Evolutionary conservation across 768 basidiomycete species (phyloP).

Genomic region (Tylopilus rubrobrunneus): DNA sequence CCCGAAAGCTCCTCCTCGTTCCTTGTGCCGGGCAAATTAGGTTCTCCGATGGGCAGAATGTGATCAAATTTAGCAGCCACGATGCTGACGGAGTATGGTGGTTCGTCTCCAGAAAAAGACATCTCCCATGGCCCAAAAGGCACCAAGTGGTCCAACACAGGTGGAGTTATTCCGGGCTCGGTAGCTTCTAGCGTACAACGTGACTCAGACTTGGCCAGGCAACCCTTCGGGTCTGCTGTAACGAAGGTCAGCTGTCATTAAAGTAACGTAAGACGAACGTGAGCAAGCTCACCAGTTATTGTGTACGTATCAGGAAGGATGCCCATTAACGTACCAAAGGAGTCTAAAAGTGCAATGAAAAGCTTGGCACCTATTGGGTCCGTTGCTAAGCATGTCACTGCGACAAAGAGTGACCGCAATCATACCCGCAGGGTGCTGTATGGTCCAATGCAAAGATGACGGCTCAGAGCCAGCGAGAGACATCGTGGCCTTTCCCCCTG

Average conservation of each 20-base stretch:
- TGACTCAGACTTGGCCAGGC: slow-evolving; percentile 18
- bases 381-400: not conserved
- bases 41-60: slow-evolving; percentile 30
- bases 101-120: slow-evolving; percentile 39
- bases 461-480: slow-evolving; percentile 34
- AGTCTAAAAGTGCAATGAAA: slow-evolving; percentile 43
- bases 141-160: not conserved
- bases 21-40: slow-evolving; percentile 42
- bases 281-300: slow-evolving; percentile 32
- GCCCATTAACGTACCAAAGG: slow-evolving; percentile 41
- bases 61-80: slow-evolving; percentile 37
- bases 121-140: slow-evolving; percentile 45
- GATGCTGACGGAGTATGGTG: slow-evolving; percentile 44
- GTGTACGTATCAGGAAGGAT: slow-evolving; percentile 33
- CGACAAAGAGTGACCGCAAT: not conserved
- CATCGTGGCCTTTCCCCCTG: slow-evolving; percentile 34
- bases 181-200: slow-evolving; percentile 30
- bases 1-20: slow-evolving; percentile 36
- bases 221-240: slow-evolving; percentile 28
- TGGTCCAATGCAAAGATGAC: slow-evolving; percentile 34
- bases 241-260: not conserved
- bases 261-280: not conserved
- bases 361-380: slow-evolving; percentile 37
- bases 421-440: slow-evolving; percentile 40
- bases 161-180: slow-evolving; percentile 1